Base-by-base conservation (phyloP, 768 basidiomycete species). In the Pisolithus sp. region DNA sequence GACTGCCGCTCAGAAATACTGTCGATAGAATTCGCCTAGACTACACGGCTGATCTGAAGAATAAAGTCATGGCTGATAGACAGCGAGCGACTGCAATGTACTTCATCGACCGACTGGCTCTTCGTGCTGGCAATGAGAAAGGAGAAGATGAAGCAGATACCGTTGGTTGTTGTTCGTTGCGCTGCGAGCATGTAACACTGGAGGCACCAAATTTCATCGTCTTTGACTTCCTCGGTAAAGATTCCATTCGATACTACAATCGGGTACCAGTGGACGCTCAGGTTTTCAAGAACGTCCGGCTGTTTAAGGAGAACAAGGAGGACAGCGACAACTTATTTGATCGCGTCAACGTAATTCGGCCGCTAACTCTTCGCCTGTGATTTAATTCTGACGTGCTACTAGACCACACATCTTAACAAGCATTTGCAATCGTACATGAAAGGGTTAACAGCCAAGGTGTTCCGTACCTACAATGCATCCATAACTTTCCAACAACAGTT, bases 21-120 rank as follows among this genome's bases (percentile, higher is more conserved):
- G 90, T 99, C 57, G 93, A 90, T 58, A 79, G 81, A 50, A 95
- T 99, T 56, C 89, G 96, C 43, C 71, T 83, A 56, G 93, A 96
- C 65, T 99, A 99, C 67, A 82, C 76, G 7, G 74, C 69, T 18
- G 92, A 96, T 52, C 73, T 98, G 50, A 90, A 81, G 71, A 85
- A 79, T 48, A 98, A 96, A 68, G 81, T 93, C 53, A 98, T 93
- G 89, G 88, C 85, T 9, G 87, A 91, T 57, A 85, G 96, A 31
- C 95, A 98, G 70, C 85, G 95, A 23, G 96, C 96, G n/a, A 98
- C 95, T 1, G 89, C 96, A 15, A 89, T 99, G 86, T 99, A 99
- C 69, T 92, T 99, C 72, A 98, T 99, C 62, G 96, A 99, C 71
- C 83, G 83, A 63, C 79, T 97, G 34, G 96, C 96, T 34, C 87